Conservation (phyloP, 1,284 basidiomycete species). For the Pholiota adiposa region DNA sequence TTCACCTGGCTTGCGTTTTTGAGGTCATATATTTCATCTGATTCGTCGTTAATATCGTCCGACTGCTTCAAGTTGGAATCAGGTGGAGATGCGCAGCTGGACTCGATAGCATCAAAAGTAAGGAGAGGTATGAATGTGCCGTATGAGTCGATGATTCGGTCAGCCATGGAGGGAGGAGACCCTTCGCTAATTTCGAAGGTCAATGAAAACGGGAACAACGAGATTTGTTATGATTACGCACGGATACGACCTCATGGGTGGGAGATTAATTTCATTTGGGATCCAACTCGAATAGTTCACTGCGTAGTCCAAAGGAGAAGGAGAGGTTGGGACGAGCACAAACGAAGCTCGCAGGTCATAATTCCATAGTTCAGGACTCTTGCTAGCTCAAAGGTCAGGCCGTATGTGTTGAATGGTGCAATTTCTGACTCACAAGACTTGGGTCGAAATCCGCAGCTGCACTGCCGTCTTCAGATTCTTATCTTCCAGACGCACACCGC, state of each 20-base stretch:
- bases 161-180: conserved; percentile 19
- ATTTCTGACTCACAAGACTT: conserved; percentile 32
- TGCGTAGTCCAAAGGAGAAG: conserved; percentile 33
- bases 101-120: conserved; percentile 31
- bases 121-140: conserved; percentile 35
- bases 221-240: conserved; percentile 4
- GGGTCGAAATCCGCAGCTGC: conserved; percentile 32
- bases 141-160: conserved; percentile 35
- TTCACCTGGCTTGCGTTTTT: too few relatives aligned
- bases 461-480: conserved; percentile 24
- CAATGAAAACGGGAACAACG: too few relatives aligned
- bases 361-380: conserved; percentile 25
- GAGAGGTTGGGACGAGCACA: conserved; percentile 33
- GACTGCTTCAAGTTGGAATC: background rate
- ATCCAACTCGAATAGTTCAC: conserved; percentile 34
- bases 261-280: conserved; percentile 26
- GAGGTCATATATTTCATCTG: background rate
- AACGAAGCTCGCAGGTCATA: conserved; percentile 38
- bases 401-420: background rate
- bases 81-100: conserved; percentile 19
- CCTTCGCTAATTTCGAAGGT: background rate
- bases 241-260: conserved; percentile 32
- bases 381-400: conserved; percentile 14
- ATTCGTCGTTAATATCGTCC: conserved; percentile 8
- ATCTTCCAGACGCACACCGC: conserved; percentile 30